Base-by-base conservation (phyloP, 345 rosid genomes). In the Eucalyptus shirleyi region DNA sequence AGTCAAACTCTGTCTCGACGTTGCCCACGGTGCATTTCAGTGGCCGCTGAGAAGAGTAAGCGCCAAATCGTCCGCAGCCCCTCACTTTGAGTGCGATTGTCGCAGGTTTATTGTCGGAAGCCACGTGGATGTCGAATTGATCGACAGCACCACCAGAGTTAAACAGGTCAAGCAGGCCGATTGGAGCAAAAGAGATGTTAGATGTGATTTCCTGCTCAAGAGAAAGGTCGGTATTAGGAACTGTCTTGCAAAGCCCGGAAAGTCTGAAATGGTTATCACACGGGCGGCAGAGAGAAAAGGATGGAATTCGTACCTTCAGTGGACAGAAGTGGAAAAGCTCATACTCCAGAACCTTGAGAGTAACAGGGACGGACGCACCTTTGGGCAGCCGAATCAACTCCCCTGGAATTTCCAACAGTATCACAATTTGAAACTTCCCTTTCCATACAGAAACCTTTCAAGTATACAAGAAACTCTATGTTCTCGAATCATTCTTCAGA, bases 291-390 rank as follows among this genome's bases (percentile, higher is more conserved):
- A 34, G 42, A 59, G 72, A 45, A 40, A 72, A 14, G 7, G n/a
- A 50, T 17, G 7, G 88, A 62, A 90, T 81, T 53, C 89, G 88
- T 67, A 95, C 99, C 95, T 95, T 92, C 56, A 98, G 86, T 0
- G 99, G 99, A 91, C 95, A 96, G 91, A 98, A 89, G 90, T 97
- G 98, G 96, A 94, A 98, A 62, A 98, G 93, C 90, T 98, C 98
- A 37, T 98, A 98, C 89, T 98, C 98, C 3, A 98, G 97, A 88
- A 93, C 97, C 91, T 95, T 89, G 56, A 98, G 95, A 3, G 98
- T 98, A 62, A 98, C 94, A 2, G 99, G 98, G 55, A 98, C 85
- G 12, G 98, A 96, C 37, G 96, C 95, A 59, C 95, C 97, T 90
- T 93, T 94, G 44, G 98, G 98, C 88, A 98, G 93, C 91, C 95